Conservation (phyloP, 2,329 filamentous ascomycete genomes). For the Fusarium odoratissimum region DNA sequence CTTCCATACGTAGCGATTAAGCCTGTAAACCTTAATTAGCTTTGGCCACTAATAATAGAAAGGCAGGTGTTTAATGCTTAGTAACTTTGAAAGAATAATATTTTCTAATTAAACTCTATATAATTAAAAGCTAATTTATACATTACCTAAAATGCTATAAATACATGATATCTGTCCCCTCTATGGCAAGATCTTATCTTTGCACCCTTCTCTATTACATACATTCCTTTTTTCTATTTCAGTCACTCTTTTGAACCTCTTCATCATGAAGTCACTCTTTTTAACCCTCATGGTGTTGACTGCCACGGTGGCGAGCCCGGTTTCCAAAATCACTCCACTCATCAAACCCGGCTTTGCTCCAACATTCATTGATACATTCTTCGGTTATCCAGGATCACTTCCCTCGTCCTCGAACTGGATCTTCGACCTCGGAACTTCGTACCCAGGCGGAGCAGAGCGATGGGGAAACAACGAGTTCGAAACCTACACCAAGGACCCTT, state of each 20-base stretch:
- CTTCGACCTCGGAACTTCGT: not conserved
- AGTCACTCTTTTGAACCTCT: not conserved
- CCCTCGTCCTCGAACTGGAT: not conserved
- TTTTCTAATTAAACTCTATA: not conserved
- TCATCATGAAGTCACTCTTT: not conserved
- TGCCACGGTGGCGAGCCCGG: not conserved
- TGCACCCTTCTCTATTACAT: rapidly evolving
- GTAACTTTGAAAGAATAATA: not conserved
- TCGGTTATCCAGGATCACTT: not conserved
- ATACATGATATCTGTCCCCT: not conserved
- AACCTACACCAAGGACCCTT: not conserved
- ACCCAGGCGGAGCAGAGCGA: not conserved
- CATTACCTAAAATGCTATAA: not conserved
- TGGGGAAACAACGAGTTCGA: not conserved
- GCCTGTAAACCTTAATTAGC: not conserved
- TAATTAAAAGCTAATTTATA: not conserved
- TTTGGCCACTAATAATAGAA: too few relatives aligned
- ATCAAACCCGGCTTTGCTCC: not conserved
- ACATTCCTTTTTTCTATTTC: not conserved
- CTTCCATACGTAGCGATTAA: not conserved
- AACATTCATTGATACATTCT: not conserved
- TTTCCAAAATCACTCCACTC: not conserved
- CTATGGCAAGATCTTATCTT: rapidly evolving
- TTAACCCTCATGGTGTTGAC: not conserved
- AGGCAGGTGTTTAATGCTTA: not conserved